Base-by-base conservation (phyloP, 176 grass and related monocot species). In the Hordeum marinum region DNA sequence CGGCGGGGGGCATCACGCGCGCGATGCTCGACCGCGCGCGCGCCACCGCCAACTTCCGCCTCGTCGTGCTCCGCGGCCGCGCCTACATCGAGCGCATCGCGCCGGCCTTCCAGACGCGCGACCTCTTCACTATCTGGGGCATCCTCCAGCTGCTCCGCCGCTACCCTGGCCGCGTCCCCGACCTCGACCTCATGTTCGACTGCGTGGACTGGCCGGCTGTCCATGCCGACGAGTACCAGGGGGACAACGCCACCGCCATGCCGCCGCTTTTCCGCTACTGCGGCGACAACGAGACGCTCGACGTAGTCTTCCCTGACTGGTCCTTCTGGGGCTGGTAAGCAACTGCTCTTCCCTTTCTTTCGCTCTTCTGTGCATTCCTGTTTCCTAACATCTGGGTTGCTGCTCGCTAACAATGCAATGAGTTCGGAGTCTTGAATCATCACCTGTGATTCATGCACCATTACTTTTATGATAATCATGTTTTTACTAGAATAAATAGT, bases 241-340 rank as follows among this genome's bases (percentile, higher is more conserved):
- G 79, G 35, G 75, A 79, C 71, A 92, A 90, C 57, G 83, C 85
- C 64, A 85, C 89, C 65, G 13, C 67, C 14, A 75, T 89, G 74
- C 95, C 93, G 1, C 93, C 93, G 12, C 79, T 98, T 83, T 98
- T 98, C 46, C 93, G 90, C 11, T 98, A 98, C 81, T 98, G 95
- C 45, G 91, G 85, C 11, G 87, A 98, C 77, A 70, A 93, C 15
- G 82, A 86, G 24, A 92, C 93, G 2, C 86, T 95, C 23, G 95
- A 98, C 40, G 64, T 98, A 18, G 87, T 95, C 31, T 95, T 98
- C 78, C 95, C 93, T 7, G 95, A 98, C 37, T 98, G 93, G 95
- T 90, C 95, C 77, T 98, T 98, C 91, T 95, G 95, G 95, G 91
- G 95, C 45, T 98, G 95, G 95, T 98, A 95, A 93, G 87, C 73